Evolutionary conservation across 2,329 filamentous ascomycete species (phyloP), one percentile per base, ranked within the genome.

Genomic region (Fusarium pseudonygamai): DNA sequence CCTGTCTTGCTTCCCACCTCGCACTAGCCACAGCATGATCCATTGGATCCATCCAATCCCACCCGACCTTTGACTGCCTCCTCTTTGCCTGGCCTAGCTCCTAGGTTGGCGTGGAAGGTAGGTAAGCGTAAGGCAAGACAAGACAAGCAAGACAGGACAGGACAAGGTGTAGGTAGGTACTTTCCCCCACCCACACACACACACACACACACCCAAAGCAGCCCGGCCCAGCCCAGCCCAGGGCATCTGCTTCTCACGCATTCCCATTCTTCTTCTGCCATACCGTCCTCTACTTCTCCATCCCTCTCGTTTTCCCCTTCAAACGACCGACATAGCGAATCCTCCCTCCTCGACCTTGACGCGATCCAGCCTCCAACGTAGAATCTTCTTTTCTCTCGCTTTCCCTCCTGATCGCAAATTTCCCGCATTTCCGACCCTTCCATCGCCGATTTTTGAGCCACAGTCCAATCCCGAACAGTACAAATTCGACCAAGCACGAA

Each of bases 201-300:
- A 6, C 28, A 28, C 28, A 5, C 7, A n/a, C n/a, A n/a, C 64
- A 43, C 53, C 36, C 55, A 57, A 34, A 47, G 30, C 30, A 45
- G 15, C 55, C 26, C 37, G 15, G 14, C 34, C 34, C 34, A 42
- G 22, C 30, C 39, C 39, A 32, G 11, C 30, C 22, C 30, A 58
- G 50, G 50, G 24, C 24, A 73, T 73, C 70, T 52, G 52, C 58
- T 71, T 73, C 55, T 71, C 61, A 52, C 60, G 52, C 70, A 73
- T 73, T 73, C 70, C 70, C 70, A 72, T 73, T 73, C 71, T 71
- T 71, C 70, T 69, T 71, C 46, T 71, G 36, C 70, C 70, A 71
- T 73, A 73, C 57, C 47, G 34, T 59, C 60, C 71, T 71, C 53
- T 71, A 74, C 58, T 74, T 73, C 57, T 74, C 61, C 67, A 68